A percentile compares a stretch with the other conserved stretches of the same genome.
Evolutionary conservation across 805 yeast species (phyloP).

Genomic region (Schizosaccharomyces cryophilus): DNA sequence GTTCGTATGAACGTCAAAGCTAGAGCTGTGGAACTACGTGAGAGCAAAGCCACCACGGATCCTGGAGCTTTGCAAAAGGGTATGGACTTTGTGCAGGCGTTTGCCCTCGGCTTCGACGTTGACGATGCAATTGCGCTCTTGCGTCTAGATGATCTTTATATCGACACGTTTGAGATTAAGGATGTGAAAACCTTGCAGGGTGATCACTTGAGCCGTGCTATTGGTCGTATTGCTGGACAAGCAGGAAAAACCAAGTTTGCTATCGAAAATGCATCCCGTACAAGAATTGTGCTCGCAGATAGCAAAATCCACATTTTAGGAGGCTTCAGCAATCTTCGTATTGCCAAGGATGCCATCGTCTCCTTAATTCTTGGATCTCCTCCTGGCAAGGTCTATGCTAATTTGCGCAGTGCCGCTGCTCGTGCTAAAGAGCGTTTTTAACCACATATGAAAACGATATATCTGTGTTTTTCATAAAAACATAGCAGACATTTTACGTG

Average conservation of each 20-base stretch:
- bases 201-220: constrained; percentile 93
- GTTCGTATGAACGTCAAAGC: constrained; percentile 83
- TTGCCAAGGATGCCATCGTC: constrained; percentile 96
- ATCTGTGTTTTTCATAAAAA: not conserved
- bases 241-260: constrained; percentile 98
- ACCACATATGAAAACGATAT: not conserved
- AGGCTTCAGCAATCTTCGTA: constrained; percentile 86
- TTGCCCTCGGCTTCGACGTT: constrained; percentile 83
- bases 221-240: constrained; percentile 98
- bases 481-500: not conserved
- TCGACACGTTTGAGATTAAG: constrained; percentile 88
- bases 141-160: constrained; percentile 83
- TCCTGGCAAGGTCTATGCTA: constrained; percentile 95
- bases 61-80: constrained; percentile 93
- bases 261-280: constrained; percentile 92
- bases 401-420: constrained; percentile 86
- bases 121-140: constrained; percentile 91
- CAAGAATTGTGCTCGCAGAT: constrained; percentile 93
- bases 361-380: constrained; percentile 89
- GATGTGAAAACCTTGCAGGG: constrained; percentile 90
- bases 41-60: constrained; percentile 62
- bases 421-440: constrained; percentile 89
- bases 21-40: constrained; percentile 69
- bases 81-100: constrained; percentile 88
- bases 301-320: constrained; percentile 90